These are phyloP conservation scores for Extremus antarcticus DNA, from an alignment of 495 filamentous ascomycete genomes.

Conservation along the genomic window DNA sequence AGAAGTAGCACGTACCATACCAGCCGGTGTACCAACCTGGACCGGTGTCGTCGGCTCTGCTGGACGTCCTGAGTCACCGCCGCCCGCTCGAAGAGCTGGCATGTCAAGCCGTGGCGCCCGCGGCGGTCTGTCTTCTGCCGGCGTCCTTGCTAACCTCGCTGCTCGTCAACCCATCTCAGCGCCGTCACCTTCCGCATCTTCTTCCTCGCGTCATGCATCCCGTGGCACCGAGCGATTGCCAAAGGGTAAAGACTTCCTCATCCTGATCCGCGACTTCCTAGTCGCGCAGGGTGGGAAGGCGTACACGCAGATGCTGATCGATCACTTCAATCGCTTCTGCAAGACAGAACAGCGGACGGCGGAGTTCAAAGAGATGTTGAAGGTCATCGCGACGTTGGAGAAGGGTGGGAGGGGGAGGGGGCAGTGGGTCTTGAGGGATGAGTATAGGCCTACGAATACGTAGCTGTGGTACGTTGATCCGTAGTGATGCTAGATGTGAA, in stretches of 20 bases:
- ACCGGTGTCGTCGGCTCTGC: conserved; percentile 71
- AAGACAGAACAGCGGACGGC: conserved; percentile 41
- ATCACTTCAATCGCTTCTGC: conserved; percentile 64
- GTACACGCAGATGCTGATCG: conserved; percentile 63
- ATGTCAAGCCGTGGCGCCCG: conserved; percentile 11
- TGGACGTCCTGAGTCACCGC: conserved; percentile 42
- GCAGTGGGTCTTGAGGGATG: conserved; percentile 51
- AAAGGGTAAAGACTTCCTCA: conserved; percentile 39
- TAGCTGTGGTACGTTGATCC: no score
- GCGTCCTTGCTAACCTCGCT: conserved; percentile 26
- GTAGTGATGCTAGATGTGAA: not conserved
- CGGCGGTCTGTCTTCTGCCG: conserved; percentile 22
- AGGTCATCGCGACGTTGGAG: conserved; percentile 46
- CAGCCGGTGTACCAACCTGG: conserved; percentile 86
- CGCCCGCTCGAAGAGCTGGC: conserved; percentile 7
- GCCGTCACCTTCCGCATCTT: not conserved
- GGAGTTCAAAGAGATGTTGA: conserved; percentile 56
- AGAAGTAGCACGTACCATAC: conserved; percentile 56
- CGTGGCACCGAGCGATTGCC: conserved; percentile 8
- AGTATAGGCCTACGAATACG: conserved; percentile 32
- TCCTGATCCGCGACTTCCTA: conserved; percentile 65
- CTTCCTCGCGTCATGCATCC: not conserved
- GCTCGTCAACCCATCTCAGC: conserved; percentile 14
- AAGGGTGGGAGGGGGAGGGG: conserved; percentile 45
- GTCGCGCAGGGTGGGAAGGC: conserved; percentile 57